Conservation (phyloP, 148 eudicot species). For the Heliamphora exappendiculata region DNA sequence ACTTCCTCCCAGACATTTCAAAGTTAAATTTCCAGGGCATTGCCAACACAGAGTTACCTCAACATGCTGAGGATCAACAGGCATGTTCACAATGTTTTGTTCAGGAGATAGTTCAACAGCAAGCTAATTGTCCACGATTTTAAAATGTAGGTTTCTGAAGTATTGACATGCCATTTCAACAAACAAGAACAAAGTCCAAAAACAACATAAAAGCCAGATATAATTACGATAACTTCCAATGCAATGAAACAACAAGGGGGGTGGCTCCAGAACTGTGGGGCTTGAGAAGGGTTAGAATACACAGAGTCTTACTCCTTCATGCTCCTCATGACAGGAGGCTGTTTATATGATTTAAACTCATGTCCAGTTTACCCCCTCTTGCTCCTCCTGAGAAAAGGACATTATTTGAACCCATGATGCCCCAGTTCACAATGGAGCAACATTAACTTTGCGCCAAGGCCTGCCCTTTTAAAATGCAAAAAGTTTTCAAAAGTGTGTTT, state of each 20-base stretch:
- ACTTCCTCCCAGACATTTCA: background rate
- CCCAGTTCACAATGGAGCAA: too few species aligned
- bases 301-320: too few species aligned
- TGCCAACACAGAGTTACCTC: background rate
- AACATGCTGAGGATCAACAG: background rate
- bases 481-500: background rate
- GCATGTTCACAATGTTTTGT: background rate
- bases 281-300: too few species aligned
- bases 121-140: background rate
- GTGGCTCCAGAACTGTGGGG: too few species aligned
- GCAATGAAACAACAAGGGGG: too few species aligned
- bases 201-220: background rate
- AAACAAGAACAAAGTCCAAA: background rate
- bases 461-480: conserved; percentile 2
- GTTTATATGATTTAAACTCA: too few species aligned
- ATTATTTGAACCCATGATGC: too few species aligned
- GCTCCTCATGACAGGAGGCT: too few species aligned
- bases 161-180: background rate
- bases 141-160: background rate
- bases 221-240: background rate
- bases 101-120: background rate
- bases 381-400: too few species aligned
- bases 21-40: background rate
- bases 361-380: too few species aligned
- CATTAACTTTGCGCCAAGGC: too few species aligned